Evolutionary conservation across 345 rosid genomes (phyloP), one percentile per base, ranked within the genome.

Genomic region (Ricinus communis): DNA sequence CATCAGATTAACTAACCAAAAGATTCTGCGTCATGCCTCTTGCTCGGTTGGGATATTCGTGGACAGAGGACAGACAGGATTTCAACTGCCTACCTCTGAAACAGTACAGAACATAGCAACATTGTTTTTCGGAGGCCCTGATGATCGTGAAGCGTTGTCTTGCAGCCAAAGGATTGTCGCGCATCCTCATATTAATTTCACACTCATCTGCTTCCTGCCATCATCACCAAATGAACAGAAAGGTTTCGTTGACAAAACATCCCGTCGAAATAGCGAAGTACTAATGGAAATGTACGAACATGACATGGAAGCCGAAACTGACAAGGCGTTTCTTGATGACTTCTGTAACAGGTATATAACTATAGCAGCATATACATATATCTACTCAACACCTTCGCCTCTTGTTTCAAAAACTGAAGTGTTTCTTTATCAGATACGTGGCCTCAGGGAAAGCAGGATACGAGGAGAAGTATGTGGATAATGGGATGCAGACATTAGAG

Each of bases 141-240:
- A 93, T 76, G 96, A 93, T 70, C 87, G 97, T 13, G 98, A 93
- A 81, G 98, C 98, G 21, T 64, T 93, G 47, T 85, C 97, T 5
- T 87, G 88, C 33, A 83, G 94, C 71, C 84, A 74, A 66, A 80
- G 93, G 77, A 75, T 93, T 21, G 76, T 81, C 0, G 53, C 73
- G 7, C 86, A 90, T 63, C 72, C 83, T 45, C 82, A 81, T 50
- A 78, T 84, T 25, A 80, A 79, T 31, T 65, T 88, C 46, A 88
- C 97, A 7, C 71, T 93, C n/a, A 74, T 91, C 19, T 78, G 90
- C 66, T 93, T 93, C 79, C 24, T 78, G 1, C 60, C 68, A 0
- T 54, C 65, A 38, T 68, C 71, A 9, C 56, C 57, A 7, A 46
- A 4, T 10, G 14, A 62, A 7, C 19, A 65, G 59, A 61, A 22